phyloP scores from a whole-genome alignment of 257 asterid genomes.

The Prunella vulgaris region DNA sequence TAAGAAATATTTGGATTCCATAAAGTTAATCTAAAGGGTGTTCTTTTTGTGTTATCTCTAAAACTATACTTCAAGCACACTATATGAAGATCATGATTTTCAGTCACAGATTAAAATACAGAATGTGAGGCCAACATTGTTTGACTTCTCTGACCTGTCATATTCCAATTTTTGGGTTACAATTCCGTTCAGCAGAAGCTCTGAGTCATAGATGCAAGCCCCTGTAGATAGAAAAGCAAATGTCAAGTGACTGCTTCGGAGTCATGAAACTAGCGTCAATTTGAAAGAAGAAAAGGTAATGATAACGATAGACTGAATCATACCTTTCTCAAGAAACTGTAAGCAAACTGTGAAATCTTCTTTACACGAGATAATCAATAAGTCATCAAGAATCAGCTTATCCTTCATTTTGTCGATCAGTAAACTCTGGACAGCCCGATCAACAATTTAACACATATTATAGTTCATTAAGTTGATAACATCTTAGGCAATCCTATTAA shows the following conservation, averaged over 20 bases:
- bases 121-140: neutral
- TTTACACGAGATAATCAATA: slow-evolving; percentile 51
- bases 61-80: neutral
- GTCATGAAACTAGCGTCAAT: slow-evolving; percentile 8
- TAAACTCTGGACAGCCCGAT: slow-evolving; percentile 45
- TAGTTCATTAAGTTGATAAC: neutral
- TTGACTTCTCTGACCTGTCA: slow-evolving; percentile 42
- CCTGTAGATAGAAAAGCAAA: slow-evolving; percentile 42
- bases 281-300: neutral
- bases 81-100: neutral
- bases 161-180: slow-evolving; percentile 62
- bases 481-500: slow-evolving; percentile 3
- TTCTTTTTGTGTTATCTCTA: neutral
- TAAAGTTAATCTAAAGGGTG: too few relatives aligned
- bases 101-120: neutral
- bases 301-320: neutral
- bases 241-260: slow-evolving; percentile 10
- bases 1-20: neutral
- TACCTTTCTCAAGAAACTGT: slow-evolving; percentile 63
- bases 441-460: slow-evolving; percentile 14
- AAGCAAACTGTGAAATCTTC: slow-evolving; percentile 53
- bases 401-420: slow-evolving; percentile 18
- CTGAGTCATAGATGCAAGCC: slow-evolving; percentile 54
- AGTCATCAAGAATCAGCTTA: slow-evolving; percentile 30
- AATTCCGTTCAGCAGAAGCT: slow-evolving; percentile 76